Evolutionary conservation across 768 basidiomycete genomes (phyloP).

Genomic region (Russula foetens): DNA sequence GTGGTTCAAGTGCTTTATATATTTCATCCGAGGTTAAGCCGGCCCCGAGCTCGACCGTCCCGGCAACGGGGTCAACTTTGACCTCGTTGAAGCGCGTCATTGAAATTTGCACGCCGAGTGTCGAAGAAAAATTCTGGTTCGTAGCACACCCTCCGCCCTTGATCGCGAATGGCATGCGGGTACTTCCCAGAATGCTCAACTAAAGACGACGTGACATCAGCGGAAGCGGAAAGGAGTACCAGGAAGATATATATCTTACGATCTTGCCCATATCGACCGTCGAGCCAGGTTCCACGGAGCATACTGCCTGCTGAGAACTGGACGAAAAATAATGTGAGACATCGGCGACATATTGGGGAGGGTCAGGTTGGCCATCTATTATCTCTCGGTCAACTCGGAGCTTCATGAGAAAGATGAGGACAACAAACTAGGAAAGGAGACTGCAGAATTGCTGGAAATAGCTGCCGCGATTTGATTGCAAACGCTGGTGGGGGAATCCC

Average conservation of each 20-base stretch:
- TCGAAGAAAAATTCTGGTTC: slow-evolving; percentile 23
- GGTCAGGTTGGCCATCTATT: too few species aligned
- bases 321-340: slow-evolving; percentile 4
- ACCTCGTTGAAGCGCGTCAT: neutral
- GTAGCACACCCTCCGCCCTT: slow-evolving; percentile 22
- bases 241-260: neutral
- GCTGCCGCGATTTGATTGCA: too few species aligned
- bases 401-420: too few species aligned
- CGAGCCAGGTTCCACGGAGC: slow-evolving; percentile 19
- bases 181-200: slow-evolving; percentile 7
- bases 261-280: slow-evolving; percentile 13
- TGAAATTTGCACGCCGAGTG: slow-evolving; percentile 20
- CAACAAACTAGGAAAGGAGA: too few species aligned
- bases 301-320: neutral
- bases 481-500: too few species aligned
- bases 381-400: too few species aligned
- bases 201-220: neutral
- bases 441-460: too few species aligned
- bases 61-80: neutral
- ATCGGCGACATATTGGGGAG: slow-evolving; percentile 1
- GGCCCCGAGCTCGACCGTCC: too few species aligned
- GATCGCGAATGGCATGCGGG: too few species aligned
- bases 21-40: too few species aligned
- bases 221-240: too few species aligned
- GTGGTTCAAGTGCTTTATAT: too few species aligned